Base-by-base conservation (phyloP, 179 eudicot genomes). In the Vitellaria paradoxa region DNA sequence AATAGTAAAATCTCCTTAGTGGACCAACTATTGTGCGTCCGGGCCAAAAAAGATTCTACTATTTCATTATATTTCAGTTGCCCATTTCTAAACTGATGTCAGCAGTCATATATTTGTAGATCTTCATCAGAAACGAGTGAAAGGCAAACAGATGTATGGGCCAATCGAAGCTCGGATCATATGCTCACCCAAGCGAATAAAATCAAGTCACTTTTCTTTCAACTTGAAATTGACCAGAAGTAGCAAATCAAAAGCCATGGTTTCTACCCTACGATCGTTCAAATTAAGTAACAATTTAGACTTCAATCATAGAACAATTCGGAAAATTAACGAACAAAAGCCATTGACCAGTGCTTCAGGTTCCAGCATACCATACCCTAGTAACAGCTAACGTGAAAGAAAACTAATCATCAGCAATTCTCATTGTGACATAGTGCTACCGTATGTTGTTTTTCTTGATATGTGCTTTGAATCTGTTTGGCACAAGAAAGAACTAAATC, bases 11-110 rank as follows among this genome's bases (percentile, higher is more conserved):
- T 20, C 62, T 62, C 68, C 64, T 14, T 55, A 59, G 45, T 74
- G 78, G 75, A 74, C 82, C 55, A 68, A 66, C 8, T 65, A 9
- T 15, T 65, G 56, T 56, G n/a, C 10, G 15, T 67, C 40, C 6
- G 57, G 60, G 11, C 73, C 68, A 20, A 64, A 60, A 75, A 50
- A 80, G 82, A 80, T 80, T 80, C 82, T 59, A 53, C 49, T 23
- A 18, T 40, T 68, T 74, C 75, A 80, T 68, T 61, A 68, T 26
- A 30, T 68, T 68, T 74, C 55, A 45, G 62, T 56, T 47, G 69
- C 49, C 61, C 74, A 79, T 79, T 74, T 65, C 68, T 26, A 61
- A 68, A 15, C 60, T 37, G 59, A 63, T 7, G 63, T 70, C 70
- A 69, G 57, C 65, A 30, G 40, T 12, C 17, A 23, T 12, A 46